These are phyloP conservation scores for Candida railenensis DNA, from an alignment of 805 yeast genomes.

Conservation along the genomic window DNA sequence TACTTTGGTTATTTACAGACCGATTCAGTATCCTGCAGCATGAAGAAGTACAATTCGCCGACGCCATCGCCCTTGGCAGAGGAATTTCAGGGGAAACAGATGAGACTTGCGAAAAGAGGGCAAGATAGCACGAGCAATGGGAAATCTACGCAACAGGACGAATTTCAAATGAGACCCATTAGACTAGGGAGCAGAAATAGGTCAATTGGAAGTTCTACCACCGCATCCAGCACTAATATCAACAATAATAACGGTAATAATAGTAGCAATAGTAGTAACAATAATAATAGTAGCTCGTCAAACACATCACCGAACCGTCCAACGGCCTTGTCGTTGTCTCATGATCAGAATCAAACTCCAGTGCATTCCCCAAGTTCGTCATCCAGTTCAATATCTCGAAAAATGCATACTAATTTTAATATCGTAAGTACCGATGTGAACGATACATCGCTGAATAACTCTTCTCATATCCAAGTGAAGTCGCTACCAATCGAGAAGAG, in stretches of 20 bases:
- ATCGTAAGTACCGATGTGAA: background rate
- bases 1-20: too few species aligned
- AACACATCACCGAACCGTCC: background rate
- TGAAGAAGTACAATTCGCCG: slow-evolving; percentile 2
- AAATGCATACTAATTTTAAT: background rate
- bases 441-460: background rate
- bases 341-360: too few species aligned
- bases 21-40: too few species aligned
- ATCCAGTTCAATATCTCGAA: background rate
- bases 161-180: slow-evolving; percentile 39
- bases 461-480: background rate
- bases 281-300: background rate
- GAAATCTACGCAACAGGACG: slow-evolving; percentile 17
- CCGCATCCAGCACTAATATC: slow-evolving; percentile 1
- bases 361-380: background rate
- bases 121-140: slow-evolving; percentile 9
- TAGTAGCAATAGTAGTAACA: background rate
- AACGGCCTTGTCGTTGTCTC: too few species aligned
- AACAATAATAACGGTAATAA: background rate
- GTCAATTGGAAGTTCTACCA: background rate
- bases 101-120: slow-evolving; percentile 26
- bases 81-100: slow-evolving; percentile 23
- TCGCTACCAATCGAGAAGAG: background rate
- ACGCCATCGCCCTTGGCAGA: slow-evolving; percentile 6
- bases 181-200: slow-evolving; percentile 18